Base-by-base conservation (phyloP, 2,329 filamentous ascomycete genomes). In the Aspergillus jensenii region DNA sequence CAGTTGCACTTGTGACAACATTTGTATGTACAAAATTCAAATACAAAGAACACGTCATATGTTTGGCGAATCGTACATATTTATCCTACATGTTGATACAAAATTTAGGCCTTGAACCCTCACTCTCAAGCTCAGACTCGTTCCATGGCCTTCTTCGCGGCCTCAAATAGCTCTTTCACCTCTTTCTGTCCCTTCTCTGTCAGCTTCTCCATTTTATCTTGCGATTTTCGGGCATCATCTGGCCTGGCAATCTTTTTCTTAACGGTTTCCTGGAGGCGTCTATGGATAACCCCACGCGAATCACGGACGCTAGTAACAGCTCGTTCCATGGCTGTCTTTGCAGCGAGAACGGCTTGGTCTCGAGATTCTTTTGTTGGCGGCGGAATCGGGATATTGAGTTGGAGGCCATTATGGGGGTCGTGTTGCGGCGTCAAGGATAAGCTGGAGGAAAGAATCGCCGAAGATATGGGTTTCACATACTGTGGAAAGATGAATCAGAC, bases 201-300 rank as follows among this genome's bases (percentile, higher is more conserved):
- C 45, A 77, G 59, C 60, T 78, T 79, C 63, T 81, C 78, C 78
- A 81, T 79, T 60, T 75, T 71, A 59, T 77, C 76, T 56, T 78
- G 72, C 23, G 78, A 77, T 64, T 77, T 81, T 49, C 73, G 71
- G 56, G 78, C 63, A 63, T 79, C 77, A 65, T 81, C 79, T 31
- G 75, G 75, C 47, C 76, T 67, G 15, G 77, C 76, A 41, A 73
- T 55, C 56, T 76, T 79, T 59, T 73, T 76, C 62, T 78, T 73
- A 58, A 76, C 72, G 73, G 78, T 68, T 51, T 76, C 74, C 58
- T 79, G 75, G 15, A 78, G 66, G 49, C 74, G 72, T 65, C 79
- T 81, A 62, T 80, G 77, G 40, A 76, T 66, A n/a, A 67, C 68
- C 3, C 74, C 74, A 41, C 79, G 65, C n/a, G 77, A 74, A 48